Base-by-base conservation (phyloP, 2,329 filamentous ascomycete genomes). In the Talaromyces sp. region DNA sequence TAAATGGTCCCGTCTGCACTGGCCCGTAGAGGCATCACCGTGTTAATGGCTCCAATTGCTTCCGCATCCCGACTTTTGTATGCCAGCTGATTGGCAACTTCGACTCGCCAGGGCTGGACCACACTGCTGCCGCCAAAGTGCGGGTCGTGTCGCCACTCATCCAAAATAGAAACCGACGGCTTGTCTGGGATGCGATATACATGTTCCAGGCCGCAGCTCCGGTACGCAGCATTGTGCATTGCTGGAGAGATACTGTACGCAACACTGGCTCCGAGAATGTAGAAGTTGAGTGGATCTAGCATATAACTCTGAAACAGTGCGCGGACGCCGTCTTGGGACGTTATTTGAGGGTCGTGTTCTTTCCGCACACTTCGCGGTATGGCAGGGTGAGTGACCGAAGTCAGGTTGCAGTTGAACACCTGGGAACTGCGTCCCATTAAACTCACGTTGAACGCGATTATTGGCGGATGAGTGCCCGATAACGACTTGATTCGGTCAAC, bases 1-100 rank as follows among this genome's bases (percentile, higher is more conserved):
- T 72, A 73, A 61, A 77, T 70, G 1, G 68, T 70, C 15, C 74
- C 75, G 49, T 76, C 70, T 4, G 73, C 64, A 5, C 70, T 64
- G 0, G 70, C 72, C 27, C 76, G 75, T n/a, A 79, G 65, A 15
- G 77, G 77, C 69, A 79, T 75, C 17, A 79, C 73, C 0, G 77
- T 79, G 62, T 79, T 79, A 61, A 79, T 73, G 1, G 77, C 77
- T 2, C 77, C 77, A n/a, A 79, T 78, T 4, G 76, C 76, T 61
- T 77, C 75, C n/a, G 75, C 76, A 59, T 79, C 75, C 17, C 70
- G 71, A 56, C 75, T 78, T 61, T 76, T 75, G 7, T 74, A 71
- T 11, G 71, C 68, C 2, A 78, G 66, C 49, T 74, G 73, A 30
- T 73, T 70, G 22, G 74, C 73, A 4, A 77, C 65, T 42, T 74